phyloP scores from a whole-genome alignment of 2,329 filamentous ascomycete genomes.

The Fonsecaea pugnacius region DNA sequence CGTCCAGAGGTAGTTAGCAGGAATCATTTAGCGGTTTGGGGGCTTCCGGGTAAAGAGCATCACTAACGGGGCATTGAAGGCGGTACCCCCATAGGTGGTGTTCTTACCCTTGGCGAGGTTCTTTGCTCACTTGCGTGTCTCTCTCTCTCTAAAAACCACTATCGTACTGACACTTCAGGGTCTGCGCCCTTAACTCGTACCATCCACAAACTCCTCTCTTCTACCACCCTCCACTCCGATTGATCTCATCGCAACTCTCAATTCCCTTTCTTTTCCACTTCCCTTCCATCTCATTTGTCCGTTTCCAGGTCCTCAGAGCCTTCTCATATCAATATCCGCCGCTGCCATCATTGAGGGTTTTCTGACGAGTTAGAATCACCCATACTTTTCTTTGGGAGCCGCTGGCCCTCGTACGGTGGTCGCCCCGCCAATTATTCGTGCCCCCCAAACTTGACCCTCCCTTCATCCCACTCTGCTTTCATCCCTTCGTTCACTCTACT shows the following conservation, averaged over 20 bases:
- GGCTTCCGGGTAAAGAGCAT: constrained; percentile 7
- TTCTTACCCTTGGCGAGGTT: constrained; percentile 11
- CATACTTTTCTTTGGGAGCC: neutral
- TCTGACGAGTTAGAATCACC: neutral
- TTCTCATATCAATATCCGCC: constrained; percentile 10
- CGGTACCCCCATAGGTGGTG: neutral
- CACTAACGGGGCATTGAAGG: neutral
- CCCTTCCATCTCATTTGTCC: constrained; percentile 19
- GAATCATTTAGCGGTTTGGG: constrained; percentile 3
- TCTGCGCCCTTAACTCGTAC: constrained; percentile 1
- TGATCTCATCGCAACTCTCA: constrained; percentile 23
- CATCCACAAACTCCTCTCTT: neutral
- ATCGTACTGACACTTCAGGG: constrained; percentile 1
- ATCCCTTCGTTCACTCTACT: constrained; percentile 5
- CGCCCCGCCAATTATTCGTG: constrained; percentile 20
- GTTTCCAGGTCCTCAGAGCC: neutral
- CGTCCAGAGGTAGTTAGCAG: constrained; percentile 6
- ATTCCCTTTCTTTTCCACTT: constrained; percentile 13
- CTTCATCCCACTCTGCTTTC: constrained; percentile 12
- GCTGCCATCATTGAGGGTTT: constrained; percentile 12
- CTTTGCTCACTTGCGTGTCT: constrained; percentile 12
- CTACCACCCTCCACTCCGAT: constrained; percentile 9
- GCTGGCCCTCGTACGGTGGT: neutral
- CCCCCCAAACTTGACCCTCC: constrained; percentile 9
- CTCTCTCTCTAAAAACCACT: too few species aligned